phyloP scores from a whole-genome alignment of 331 rosid species.

The Erythrophleum ivorense region DNA sequence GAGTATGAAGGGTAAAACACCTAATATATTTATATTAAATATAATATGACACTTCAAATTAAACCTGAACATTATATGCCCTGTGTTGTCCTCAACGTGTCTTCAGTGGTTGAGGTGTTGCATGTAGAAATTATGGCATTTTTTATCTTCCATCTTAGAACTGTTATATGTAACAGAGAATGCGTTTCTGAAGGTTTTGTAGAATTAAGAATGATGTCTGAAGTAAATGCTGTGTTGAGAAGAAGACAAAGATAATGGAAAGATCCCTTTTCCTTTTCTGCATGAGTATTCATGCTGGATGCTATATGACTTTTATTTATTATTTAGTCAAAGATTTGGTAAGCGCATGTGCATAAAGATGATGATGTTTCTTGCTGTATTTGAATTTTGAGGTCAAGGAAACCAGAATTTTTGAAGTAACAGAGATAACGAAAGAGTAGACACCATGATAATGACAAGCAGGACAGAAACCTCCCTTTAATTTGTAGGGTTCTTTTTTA shows the following conservation, averaged over 20 bases:
- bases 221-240: constrained; percentile 50
- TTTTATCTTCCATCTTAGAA: not conserved
- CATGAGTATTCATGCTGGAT: constrained; percentile 24
- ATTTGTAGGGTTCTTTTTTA: constrained; percentile 18
- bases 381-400: constrained; percentile 24
- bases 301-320: constrained; percentile 1
- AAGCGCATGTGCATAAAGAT: constrained; percentile 43
- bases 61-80: not conserved
- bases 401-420: not conserved
- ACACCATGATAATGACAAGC: constrained; percentile 35
- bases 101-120: not conserved
- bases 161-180: not conserved
- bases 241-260: constrained; percentile 49
- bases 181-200: not conserved
- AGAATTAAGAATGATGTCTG: constrained; percentile 32
- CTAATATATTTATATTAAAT: too few species aligned
- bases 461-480: constrained; percentile 28
- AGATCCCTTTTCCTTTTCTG: too few species aligned
- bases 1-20: too few species aligned
- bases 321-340: constrained; percentile 41
- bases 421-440: constrained; percentile 1
- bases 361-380: constrained; percentile 27
- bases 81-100: too few species aligned
- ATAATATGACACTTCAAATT: too few species aligned
- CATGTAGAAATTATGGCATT: not conserved